Conservation (phyloP, 441 rosid genomes). For the Monsonia emarginata region DNA sequence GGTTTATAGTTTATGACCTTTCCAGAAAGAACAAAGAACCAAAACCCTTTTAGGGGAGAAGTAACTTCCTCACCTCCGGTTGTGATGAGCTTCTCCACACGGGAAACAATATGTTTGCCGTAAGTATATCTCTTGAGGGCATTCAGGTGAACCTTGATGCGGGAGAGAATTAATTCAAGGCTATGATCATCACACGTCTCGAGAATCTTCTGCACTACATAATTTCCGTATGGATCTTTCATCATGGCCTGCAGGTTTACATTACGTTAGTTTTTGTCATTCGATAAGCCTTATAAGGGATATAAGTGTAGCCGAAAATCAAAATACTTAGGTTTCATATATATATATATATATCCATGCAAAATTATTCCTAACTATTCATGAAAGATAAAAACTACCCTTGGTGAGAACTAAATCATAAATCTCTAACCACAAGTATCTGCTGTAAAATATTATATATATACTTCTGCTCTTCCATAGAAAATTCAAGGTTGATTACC, state of each 20-base stretch:
- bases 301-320: conserved; percentile 1
- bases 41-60: neutral
- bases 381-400: neutral
- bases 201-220: conserved; percentile 87
- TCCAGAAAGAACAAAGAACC: neutral
- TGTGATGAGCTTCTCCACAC: conserved; percentile 94
- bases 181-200: conserved; percentile 92
- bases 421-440: neutral
- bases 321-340: no score
- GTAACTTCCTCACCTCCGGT: conserved; percentile 63
- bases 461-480: neutral
- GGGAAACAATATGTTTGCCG: conserved; percentile 93
- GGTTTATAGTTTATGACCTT: neutral
- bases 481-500: neutral
- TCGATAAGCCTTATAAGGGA: neutral
- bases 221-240: conserved; percentile 97
- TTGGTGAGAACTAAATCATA: neutral
- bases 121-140: conserved; percentile 94
- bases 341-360: neutral
- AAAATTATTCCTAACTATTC: neutral
- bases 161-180: conserved; percentile 77
- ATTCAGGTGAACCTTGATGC: conserved; percentile 82
- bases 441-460: neutral
- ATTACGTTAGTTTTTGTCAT: neutral
- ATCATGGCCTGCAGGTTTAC: conserved; percentile 66